Percentiles rank a stretch among this genome's conserved stretches.
These are phyloP conservation scores for Mortierella sp. DNA, from an alignment of 371 early-diverging fungal species.

Conservation along the genomic window DNA sequence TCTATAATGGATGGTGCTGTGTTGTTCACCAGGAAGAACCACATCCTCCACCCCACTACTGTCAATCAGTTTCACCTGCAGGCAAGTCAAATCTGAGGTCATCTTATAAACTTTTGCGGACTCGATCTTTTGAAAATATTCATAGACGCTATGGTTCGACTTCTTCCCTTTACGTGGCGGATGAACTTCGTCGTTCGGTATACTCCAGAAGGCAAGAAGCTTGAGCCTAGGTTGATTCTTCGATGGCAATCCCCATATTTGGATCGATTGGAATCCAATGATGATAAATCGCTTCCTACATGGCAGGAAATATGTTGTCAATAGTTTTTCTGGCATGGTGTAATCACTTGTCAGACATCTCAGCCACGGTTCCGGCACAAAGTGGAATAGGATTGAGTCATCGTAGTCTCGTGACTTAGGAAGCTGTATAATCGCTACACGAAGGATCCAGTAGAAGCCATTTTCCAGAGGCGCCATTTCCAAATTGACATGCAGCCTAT, in stretches of 20 bases:
- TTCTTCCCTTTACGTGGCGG: too few relatives aligned
- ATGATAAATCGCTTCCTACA: background rate
- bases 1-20: background rate
- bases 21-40: background rate
- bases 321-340: background rate
- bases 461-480: too few relatives aligned
- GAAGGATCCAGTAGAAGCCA: too few relatives aligned
- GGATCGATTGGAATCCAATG: background rate
- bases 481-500: too few relatives aligned
- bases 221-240: background rate
- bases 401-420: background rate
- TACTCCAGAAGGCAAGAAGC: background rate
- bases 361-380: background rate
- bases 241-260: background rate
- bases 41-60: background rate
- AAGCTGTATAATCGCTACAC: conserved; percentile 9
- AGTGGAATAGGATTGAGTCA: background rate
- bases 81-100: background rate
- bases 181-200: background rate
- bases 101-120: background rate
- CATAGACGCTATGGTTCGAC: background rate
- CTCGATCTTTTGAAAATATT: background rate
- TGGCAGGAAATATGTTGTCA: background rate
- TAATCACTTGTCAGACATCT: background rate
- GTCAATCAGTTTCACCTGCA: background rate